A percentile compares a stretch with the other conserved stretches of the same genome.
These are phyloP conservation scores for Quercus tomentella DNA, from an alignment of 331 rosid species.

Conservation along the genomic window DNA sequence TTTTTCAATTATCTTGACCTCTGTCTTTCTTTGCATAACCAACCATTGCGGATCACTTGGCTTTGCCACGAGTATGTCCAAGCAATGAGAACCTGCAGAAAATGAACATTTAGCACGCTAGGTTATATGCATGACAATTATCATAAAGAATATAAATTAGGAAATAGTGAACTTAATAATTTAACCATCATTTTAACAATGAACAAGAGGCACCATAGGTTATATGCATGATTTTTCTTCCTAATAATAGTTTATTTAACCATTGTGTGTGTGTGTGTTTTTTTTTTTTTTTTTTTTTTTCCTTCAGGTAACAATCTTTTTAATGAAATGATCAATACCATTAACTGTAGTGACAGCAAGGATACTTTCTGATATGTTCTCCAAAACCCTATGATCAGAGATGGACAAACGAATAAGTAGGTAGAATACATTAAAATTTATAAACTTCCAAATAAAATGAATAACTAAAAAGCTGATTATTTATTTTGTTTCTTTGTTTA, in stretches of 20 bases:
- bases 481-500: slow-evolving; percentile 2
- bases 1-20: slow-evolving; percentile 39
- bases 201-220: too few relatives aligned
- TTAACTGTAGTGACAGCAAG: slow-evolving; percentile 48
- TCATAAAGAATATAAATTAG: too few relatives aligned
- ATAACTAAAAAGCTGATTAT: not conserved
- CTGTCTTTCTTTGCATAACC: slow-evolving; percentile 47
- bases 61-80: slow-evolving; percentile 37
- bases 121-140: too few relatives aligned
- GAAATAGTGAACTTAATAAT: too few relatives aligned
- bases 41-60: slow-evolving; percentile 68
- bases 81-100: slow-evolving; percentile 72
- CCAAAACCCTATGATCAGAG: slow-evolving; percentile 46
- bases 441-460: not conserved
- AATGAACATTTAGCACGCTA: too few relatives aligned
- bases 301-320: not conserved
- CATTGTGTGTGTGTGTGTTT: too few relatives aligned
- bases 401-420: too few relatives aligned
- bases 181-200: too few relatives aligned
- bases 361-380: slow-evolving; percentile 53
- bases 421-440: not conserved
- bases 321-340: slow-evolving; percentile 32
- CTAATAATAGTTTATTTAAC: not conserved
- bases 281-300: not conserved
- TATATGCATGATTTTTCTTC: not conserved